phyloP scores from a whole-genome alignment of 202 grass and related monocot genomes.

The Sporobolus alterniflorus region DNA sequence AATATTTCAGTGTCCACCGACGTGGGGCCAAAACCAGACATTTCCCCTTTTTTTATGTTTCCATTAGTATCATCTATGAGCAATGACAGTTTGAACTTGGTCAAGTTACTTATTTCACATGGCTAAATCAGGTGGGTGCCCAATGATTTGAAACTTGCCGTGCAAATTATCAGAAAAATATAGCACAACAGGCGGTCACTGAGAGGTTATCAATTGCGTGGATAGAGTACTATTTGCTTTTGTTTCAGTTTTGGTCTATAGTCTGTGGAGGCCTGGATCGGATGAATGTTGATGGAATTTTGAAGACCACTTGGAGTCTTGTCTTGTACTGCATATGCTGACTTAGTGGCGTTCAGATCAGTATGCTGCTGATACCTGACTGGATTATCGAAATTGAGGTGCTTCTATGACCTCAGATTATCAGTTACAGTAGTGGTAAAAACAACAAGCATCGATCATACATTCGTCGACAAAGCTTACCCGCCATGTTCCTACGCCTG shows the following conservation, averaged over 20 bases:
- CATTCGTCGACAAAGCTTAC: too few relatives aligned
- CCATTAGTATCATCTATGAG: not conserved
- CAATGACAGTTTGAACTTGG: not conserved
- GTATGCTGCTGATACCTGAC: too few relatives aligned
- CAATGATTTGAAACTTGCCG: not conserved
- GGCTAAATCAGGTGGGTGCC: not conserved
- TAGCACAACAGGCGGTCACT: not conserved
- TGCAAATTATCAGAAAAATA: not conserved
- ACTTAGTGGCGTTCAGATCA: too few relatives aligned
- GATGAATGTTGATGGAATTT: too few relatives aligned
- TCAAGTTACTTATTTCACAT: not conserved
- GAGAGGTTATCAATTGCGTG: not conserved
- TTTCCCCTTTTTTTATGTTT: not conserved
- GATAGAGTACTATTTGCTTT: not conserved
- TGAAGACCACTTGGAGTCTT: too few relatives aligned
- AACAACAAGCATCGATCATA: too few relatives aligned
- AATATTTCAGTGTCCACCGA: constrained; percentile 16
- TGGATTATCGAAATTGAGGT: too few relatives aligned
- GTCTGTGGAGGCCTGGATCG: too few relatives aligned
- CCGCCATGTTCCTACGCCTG: too few relatives aligned
- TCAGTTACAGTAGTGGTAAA: too few relatives aligned
- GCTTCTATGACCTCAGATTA: too few relatives aligned
- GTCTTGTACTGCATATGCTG: too few relatives aligned
- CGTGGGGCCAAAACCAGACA: not conserved
- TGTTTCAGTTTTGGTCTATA: not conserved